Conservation (phyloP, 768 basidiomycete genomes). For the Tylopilus felleus region DNA sequence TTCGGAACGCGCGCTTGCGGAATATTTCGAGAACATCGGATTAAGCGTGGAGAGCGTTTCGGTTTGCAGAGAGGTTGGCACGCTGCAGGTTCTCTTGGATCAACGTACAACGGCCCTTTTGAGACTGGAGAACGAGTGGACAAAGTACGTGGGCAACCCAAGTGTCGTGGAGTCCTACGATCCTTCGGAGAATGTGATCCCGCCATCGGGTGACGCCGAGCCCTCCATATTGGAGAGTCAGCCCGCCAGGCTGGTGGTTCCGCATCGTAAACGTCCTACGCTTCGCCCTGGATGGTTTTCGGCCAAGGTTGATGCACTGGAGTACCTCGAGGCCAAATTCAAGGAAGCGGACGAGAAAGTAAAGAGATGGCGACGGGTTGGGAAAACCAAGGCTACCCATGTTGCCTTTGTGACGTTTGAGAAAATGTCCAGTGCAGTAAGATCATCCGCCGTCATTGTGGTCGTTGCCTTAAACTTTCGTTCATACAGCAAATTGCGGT, state of each 20-base stretch:
- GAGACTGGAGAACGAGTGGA: constrained; percentile 82
- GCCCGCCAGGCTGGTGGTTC: constrained; percentile 60
- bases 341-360: constrained; percentile 81
- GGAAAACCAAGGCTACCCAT: constrained; percentile 77
- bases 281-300: constrained; percentile 72
- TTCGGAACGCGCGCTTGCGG: constrained; percentile 80
- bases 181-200: constrained; percentile 54
- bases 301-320: constrained; percentile 81
- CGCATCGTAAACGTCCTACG: constrained; percentile 73
- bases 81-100: constrained; percentile 70
- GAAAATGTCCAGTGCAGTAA: constrained; percentile 87
- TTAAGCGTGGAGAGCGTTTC: constrained; percentile 90
- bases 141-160: constrained; percentile 90
- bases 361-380: constrained; percentile 62
- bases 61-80: constrained; percentile 78
- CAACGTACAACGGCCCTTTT: constrained; percentile 77
- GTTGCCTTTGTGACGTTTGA: constrained; percentile 96
- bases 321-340: constrained; percentile 81
- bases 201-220: constrained; percentile 48
- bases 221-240: constrained; percentile 52
- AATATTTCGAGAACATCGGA: constrained; percentile 90
- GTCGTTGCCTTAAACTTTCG: neutral
- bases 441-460: constrained; percentile 23
- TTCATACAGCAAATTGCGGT: constrained; percentile 74
- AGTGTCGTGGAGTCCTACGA: constrained; percentile 82